Conservation (phyloP, 140 eudicot species). For the Bidens hawaiensis region DNA sequence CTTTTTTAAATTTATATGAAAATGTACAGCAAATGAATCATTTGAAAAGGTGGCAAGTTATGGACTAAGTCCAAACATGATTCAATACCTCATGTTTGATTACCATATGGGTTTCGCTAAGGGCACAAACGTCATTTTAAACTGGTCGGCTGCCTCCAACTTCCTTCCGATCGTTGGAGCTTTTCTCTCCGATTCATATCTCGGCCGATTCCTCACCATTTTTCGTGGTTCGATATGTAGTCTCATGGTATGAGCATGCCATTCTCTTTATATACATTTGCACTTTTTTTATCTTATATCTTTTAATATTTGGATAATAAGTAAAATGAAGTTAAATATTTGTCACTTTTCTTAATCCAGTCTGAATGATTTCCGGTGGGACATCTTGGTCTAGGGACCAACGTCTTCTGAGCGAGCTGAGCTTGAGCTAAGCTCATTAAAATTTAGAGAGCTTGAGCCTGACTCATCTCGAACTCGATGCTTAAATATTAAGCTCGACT, state of each 20-base stretch:
- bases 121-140: constrained; percentile 48
- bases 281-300: background rate
- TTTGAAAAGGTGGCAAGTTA: constrained; percentile 90
- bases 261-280: background rate
- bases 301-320: background rate
- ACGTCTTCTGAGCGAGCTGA: too few species aligned
- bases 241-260: constrained; percentile 54
- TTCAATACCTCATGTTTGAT: constrained; percentile 50
- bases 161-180: constrained; percentile 74
- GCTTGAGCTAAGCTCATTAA: too few species aligned
- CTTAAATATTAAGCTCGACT: too few species aligned
- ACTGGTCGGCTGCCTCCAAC: constrained; percentile 73
- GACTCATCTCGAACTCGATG: too few species aligned
- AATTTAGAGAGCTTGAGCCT: too few species aligned
- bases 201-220: constrained; percentile 82
- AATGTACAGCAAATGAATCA: constrained; percentile 68
- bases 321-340: background rate
- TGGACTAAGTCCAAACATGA: constrained; percentile 85
- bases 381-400: too few species aligned
- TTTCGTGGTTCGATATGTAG: constrained; percentile 68
- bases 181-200: constrained; percentile 72
- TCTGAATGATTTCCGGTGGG: background rate
- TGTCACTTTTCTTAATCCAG: background rate
- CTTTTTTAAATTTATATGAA: background rate
- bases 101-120: constrained; percentile 49